Conservation (phyloP, 768 basidiomycete genomes). For the Amyloporia xantha region DNA sequence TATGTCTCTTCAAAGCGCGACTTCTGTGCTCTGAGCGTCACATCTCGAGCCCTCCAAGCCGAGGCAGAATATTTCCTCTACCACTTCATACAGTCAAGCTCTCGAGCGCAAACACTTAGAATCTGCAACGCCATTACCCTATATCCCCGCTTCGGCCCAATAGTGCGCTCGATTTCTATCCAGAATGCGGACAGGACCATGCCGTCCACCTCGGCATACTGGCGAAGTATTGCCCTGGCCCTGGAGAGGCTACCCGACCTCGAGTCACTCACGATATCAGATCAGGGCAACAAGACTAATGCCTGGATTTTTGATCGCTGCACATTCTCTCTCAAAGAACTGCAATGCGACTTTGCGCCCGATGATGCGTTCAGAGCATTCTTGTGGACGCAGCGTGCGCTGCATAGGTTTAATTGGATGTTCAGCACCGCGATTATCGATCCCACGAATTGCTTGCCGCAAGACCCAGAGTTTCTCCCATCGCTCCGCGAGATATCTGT, state of each 20-base stretch:
- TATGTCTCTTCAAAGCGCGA: conserved; percentile 10
- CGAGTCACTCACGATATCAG: conserved; percentile 11
- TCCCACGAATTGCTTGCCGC: conserved; percentile 1
- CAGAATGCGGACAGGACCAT: conserved; percentile 4
- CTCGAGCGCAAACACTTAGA: conserved; percentile 4
- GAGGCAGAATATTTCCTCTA: conserved; percentile 15
- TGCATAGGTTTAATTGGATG: conserved; percentile 10
- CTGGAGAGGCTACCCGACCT: conserved; percentile 12
- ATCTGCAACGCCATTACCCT: conserved; percentile 12
- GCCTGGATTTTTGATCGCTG: conserved; percentile 11
- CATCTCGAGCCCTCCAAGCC: conserved; percentile 5
- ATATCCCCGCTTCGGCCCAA: conserved; percentile 6
- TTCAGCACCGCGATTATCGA: conserved; percentile 5
- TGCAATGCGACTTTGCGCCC: conserved; percentile 14
- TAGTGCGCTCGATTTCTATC: conserved; percentile 12
- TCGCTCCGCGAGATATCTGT: conserved; percentile 7
- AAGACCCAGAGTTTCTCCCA: conserved; percentile 4
- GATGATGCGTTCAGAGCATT: conserved; percentile 9
- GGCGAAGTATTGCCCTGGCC: conserved; percentile 10
- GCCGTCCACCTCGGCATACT: conserved; percentile 6
- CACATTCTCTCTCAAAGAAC: conserved; percentile 11
- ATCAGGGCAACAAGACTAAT: conserved; percentile 6
- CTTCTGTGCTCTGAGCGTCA: conserved; percentile 12
- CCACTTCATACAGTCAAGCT: conserved; percentile 5
- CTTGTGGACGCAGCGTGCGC: conserved; percentile 9